Base-by-base conservation (phyloP, 441 rosid genomes). In the Syzygium malaccense region DNA sequence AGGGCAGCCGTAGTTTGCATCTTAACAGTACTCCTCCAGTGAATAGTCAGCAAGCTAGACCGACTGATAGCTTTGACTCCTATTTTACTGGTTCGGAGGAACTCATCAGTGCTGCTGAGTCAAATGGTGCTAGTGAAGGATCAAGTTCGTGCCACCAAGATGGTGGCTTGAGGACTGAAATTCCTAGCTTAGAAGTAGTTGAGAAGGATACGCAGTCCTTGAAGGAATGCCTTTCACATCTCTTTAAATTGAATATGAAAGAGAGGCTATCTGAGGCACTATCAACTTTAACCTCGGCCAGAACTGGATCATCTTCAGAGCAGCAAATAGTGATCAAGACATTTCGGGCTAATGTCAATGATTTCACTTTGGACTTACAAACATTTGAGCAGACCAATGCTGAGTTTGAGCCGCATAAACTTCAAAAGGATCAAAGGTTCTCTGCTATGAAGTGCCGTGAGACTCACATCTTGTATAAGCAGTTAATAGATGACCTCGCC, bases 321-420 rank as follows among this genome's bases (percentile, higher is more conserved):
- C 88, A 87, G 45, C 86, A 37, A 30, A 55, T 28, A 78, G 17
- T 41, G 14, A 30, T 78, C 13, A 37, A 26, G 32, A 49, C 45
- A 45, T 87, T 87, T 53, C 26, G 86, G 55, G 88, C 33, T 19
- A 78, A 78, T 37, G 55, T 87, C 33, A 23, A 79, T 10, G 88
- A 66, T 28, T 68, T 87, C 58, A 66, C 56, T 25, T 87, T 62
- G 2, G 85, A 66, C 32, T 66, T 64, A 12, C 68, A 53, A n/a
- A 71, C 32, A 17, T 87, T 87, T 53, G 85, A 87, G 62, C 85
- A 32, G 45, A 53, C n/a, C 45, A 87, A 68, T 33, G 33, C 88
- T 15, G 85, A 87, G 48, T 87, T 58, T 30, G 88, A 87, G 88
- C 57, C 78, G 54, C 88, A 87, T 45, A 87, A 87, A 68, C 19